Evolutionary conservation across 345 rosid genomes (phyloP).

Genomic region (Clausena lansium): DNA sequence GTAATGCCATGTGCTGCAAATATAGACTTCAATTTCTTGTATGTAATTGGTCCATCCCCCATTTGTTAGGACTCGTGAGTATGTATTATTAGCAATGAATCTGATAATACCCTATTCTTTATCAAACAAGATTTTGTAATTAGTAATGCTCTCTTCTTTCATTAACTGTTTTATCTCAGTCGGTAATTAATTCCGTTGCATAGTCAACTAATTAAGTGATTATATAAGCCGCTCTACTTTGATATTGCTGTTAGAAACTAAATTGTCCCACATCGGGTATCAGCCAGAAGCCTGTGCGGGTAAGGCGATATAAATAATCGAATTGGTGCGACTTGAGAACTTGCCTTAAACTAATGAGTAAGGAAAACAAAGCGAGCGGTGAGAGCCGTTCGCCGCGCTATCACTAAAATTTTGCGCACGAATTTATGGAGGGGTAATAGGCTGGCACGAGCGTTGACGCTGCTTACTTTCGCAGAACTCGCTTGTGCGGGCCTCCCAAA

Average conservation of each 20-base stretch:
- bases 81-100: background rate
- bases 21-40: background rate
- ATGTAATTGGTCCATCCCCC: background rate
- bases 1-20: background rate
- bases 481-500: conserved; percentile 79
- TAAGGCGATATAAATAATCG: background rate
- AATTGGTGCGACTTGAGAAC: rapidly evolving
- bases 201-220: too few relatives aligned
- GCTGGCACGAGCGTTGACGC: conserved; percentile 82
- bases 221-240: too few relatives aligned
- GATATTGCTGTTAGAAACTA: too few relatives aligned
- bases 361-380: conserved; percentile 93
- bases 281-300: background rate
- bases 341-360: conserved; percentile 98
- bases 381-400: conserved; percentile 70
- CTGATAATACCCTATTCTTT: background rate
- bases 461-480: conserved; percentile 90
- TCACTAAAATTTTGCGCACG: conserved; percentile 34
- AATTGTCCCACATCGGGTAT: conserved; percentile 17
- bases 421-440: conserved; percentile 88
- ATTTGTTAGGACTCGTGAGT: background rate
- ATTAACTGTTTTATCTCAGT: too few relatives aligned
- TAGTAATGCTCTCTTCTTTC: background rate
- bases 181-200: too few relatives aligned
- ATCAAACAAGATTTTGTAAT: background rate